phyloP scores from a whole-genome alignment of 345 rosid genomes.

The Populus tremula region DNA sequence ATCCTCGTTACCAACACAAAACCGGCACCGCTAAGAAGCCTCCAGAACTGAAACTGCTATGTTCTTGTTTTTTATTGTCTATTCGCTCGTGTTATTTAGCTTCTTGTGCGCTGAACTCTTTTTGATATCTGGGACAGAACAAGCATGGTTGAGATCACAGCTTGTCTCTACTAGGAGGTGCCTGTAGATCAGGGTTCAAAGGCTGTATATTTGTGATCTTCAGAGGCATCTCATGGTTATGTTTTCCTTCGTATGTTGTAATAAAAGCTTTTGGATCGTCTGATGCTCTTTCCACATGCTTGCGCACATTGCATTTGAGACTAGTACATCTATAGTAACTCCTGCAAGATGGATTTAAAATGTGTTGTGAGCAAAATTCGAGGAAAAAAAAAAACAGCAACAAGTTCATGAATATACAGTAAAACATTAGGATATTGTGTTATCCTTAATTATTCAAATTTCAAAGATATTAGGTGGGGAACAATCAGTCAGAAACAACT shows the following conservation, averaged over 20 bases:
- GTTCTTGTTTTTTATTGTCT: no score
- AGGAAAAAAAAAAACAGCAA: neutral
- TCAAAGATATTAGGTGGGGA: neutral
- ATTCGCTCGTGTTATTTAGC: neutral
- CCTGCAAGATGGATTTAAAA: slow-evolving; percentile 37
- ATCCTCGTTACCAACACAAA: neutral
- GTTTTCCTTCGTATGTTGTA: slow-evolving; percentile 94
- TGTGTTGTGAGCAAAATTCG: slow-evolving; percentile 5
- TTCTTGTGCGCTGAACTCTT: neutral
- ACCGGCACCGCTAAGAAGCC: neutral
- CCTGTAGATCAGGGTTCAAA: slow-evolving; percentile 29
- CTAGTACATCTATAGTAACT: slow-evolving; percentile 93
- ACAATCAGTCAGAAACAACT: neutral
- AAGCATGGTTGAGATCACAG: slow-evolving; percentile 14
- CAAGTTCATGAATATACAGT: neutral
- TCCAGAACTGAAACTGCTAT: neutral
- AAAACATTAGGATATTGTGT: neutral
- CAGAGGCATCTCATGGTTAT: slow-evolving; percentile 77
- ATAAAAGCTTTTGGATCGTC: slow-evolving; percentile 86
- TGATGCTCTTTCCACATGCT: slow-evolving; percentile 86
- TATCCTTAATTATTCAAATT: neutral
- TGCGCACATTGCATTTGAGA: slow-evolving; percentile 73
- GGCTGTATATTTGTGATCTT: slow-evolving; percentile 26
- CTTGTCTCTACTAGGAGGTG: slow-evolving; percentile 32
- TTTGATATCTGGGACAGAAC: slow-evolving; percentile 1